These are phyloP conservation scores for Xylaria sp. DNA, from an alignment of 2,329 filamentous ascomycete genomes.

Conservation along the genomic window DNA sequence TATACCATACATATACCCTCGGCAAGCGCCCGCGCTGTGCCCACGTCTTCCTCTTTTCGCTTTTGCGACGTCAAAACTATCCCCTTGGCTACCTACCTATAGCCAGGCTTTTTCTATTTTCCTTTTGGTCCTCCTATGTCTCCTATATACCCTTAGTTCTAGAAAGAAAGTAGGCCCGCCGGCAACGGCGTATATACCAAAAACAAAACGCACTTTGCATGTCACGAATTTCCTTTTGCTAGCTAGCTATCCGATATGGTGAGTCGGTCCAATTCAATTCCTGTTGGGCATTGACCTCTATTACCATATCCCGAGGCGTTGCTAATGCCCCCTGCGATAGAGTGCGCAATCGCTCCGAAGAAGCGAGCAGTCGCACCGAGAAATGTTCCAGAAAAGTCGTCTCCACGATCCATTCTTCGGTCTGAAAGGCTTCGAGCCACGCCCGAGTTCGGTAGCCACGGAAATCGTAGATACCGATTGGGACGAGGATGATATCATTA, in stretches of 20 bases:
- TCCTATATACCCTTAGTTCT: slow-evolving; percentile 34
- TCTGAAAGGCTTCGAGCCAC: slow-evolving; percentile 54
- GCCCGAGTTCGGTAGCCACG: slow-evolving; percentile 72
- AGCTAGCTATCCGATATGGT: slow-evolving; percentile 28
- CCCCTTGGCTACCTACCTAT: slow-evolving; percentile 31
- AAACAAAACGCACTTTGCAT: slow-evolving; percentile 22
- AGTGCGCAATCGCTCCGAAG: slow-evolving; percentile 33
- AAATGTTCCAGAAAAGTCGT: slow-evolving; percentile 56
- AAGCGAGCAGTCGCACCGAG: slow-evolving; percentile 43
- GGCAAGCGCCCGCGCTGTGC: slow-evolving; percentile 32
- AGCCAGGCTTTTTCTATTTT: slow-evolving; percentile 31
- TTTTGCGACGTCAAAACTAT: slow-evolving; percentile 38
- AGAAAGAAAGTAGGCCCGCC: slow-evolving; percentile 26
- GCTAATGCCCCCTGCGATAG: slow-evolving; percentile 29
- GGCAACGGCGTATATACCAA: slow-evolving; percentile 38
- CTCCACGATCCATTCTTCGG: slow-evolving; percentile 64
- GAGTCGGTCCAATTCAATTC: slow-evolving; percentile 25
- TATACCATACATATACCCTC: slow-evolving; percentile 38
- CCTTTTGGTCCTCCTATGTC: slow-evolving; percentile 34
- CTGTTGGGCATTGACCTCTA: background rate
- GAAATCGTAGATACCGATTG: slow-evolving; percentile 79
- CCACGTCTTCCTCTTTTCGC: slow-evolving; percentile 31
- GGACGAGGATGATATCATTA: slow-evolving; percentile 65
- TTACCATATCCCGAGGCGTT: background rate
- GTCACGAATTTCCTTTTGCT: slow-evolving; percentile 15